Percentiles rank a stretch among this genome's conserved stretches.
Conservation (phyloP, 331 rosid species). For the Erythrophleum ivorense region DNA sequence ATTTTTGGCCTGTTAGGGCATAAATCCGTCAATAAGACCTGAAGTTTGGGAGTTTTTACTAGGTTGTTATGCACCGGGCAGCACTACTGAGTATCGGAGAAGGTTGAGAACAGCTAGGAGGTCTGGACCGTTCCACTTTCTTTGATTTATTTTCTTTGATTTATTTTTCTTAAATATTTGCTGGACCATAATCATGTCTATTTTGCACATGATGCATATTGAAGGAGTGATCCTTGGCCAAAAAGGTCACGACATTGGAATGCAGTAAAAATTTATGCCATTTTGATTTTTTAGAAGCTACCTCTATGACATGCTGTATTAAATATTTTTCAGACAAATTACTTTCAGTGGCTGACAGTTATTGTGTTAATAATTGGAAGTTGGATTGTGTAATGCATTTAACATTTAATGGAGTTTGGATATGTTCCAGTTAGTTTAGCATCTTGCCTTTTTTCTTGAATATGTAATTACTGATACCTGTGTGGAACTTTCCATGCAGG, state of each 20-base stretch:
- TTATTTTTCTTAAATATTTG: slow-evolving; percentile 30
- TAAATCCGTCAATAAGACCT: slow-evolving; percentile 87
- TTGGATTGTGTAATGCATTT: slow-evolving; percentile 24
- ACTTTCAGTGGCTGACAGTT: slow-evolving; percentile 33
- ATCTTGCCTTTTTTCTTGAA: slow-evolving; percentile 16
- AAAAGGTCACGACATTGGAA: background rate
- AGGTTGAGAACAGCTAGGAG: slow-evolving; percentile 81
- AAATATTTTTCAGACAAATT: slow-evolving; percentile 14
- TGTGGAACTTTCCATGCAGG: slow-evolving; percentile 58
- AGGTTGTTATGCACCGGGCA: slow-evolving; percentile 80
- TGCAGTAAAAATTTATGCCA: background rate
- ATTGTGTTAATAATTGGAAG: slow-evolving; percentile 20
- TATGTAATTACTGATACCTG: slow-evolving; percentile 32
- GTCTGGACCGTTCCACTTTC: slow-evolving; percentile 46
- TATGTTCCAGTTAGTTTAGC: slow-evolving; percentile 34
- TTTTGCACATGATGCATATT: slow-evolving; percentile 19
- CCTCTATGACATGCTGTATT: slow-evolving; percentile 16
- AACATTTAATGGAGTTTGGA: slow-evolving; percentile 20
- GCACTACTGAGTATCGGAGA: slow-evolving; percentile 72
- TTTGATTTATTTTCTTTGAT: background rate
- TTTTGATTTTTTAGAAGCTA: background rate
- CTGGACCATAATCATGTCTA: slow-evolving; percentile 32
- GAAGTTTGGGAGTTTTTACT: slow-evolving; percentile 95
- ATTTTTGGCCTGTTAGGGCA: slow-evolving; percentile 63
- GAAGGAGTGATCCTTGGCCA: slow-evolving; percentile 31